Conservation (phyloP, 306 rosid genomes). For the Quercus variabilis region DNA sequence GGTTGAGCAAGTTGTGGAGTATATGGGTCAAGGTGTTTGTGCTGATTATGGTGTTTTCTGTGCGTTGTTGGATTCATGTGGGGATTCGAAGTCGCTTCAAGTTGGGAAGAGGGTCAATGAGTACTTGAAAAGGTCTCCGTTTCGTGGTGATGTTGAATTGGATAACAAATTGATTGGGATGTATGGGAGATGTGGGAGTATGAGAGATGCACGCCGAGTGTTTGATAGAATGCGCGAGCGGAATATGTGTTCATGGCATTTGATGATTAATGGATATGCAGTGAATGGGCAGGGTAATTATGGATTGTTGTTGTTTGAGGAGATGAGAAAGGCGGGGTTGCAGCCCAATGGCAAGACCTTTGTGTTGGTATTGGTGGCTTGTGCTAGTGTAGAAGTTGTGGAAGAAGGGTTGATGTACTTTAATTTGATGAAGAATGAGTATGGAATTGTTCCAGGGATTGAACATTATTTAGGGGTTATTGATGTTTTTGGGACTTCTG, state of each 20-base stretch:
- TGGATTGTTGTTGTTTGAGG: slow-evolving; percentile 55
- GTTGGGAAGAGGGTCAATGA: slow-evolving; percentile 52
- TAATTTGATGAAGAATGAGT: slow-evolving; percentile 44
- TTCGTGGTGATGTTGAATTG: slow-evolving; percentile 50
- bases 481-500: slow-evolving; percentile 59
- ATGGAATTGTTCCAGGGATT: slow-evolving; percentile 44
- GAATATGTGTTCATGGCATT: slow-evolving; percentile 49
- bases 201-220: slow-evolving; percentile 67
- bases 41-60: slow-evolving; percentile 55
- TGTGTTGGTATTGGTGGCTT: slow-evolving; percentile 55
- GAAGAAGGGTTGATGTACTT: slow-evolving; percentile 53
- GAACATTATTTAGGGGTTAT: slow-evolving; percentile 59
- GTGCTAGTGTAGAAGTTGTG: slow-evolving; percentile 58
- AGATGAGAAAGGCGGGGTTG: slow-evolving; percentile 51
- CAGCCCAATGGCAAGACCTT: slow-evolving; percentile 48
- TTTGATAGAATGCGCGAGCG: slow-evolving; percentile 70
- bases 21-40: slow-evolving; percentile 51
- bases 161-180: slow-evolving; percentile 44
- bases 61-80: slow-evolving; percentile 54
- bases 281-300: slow-evolving; percentile 47
- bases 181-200: slow-evolving; percentile 52
- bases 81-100: slow-evolving; percentile 37
- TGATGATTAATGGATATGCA: slow-evolving; percentile 61
- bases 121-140: slow-evolving; percentile 39
- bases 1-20: slow-evolving; percentile 52